A percentile compares a stretch with the other conserved stretches of the same genome.
phyloP scores from a whole-genome alignment of 169 alveolate genomes.

The Plasmodium adleri region DNA sequence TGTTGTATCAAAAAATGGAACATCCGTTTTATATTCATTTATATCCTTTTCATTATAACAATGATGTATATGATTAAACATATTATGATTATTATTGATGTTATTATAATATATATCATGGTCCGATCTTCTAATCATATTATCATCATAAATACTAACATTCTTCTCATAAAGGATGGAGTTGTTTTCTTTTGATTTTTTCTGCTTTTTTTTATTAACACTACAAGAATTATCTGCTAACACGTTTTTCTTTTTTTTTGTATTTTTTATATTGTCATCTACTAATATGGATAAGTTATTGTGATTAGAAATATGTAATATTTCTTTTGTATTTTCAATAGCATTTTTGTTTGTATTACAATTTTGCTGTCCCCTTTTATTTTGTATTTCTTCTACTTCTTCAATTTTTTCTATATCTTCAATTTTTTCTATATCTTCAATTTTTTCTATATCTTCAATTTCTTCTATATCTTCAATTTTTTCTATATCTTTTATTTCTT shows the following conservation, averaged over 20 bases:
- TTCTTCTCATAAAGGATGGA: neutral
- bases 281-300: neutral
- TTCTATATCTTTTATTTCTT: neutral
- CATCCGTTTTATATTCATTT: too few species aligned
- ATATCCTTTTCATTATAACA: too few species aligned
- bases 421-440: neutral
- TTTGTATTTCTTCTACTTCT: too few species aligned
- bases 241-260: conserved; percentile 3
- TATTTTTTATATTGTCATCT: neutral
- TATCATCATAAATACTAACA: neutral
- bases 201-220: conserved; percentile 13
- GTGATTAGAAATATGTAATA: too few species aligned
- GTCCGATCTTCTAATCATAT: neutral
- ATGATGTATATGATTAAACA: too few species aligned
- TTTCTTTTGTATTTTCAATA: too few species aligned
- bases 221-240: neutral
- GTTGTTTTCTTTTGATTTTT: neutral
- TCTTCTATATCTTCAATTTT: neutral
- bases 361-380: too few species aligned
- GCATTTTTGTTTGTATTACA: too few species aligned
- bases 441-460: neutral
- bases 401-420: too few species aligned
- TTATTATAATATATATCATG: too few species aligned
- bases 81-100: too few species aligned
- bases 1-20: too few species aligned